Percentiles rank a stretch among this genome's conserved stretches.
Conservation (phyloP, 257 asterid genomes). For the Jaltomata sinuosa region DNA sequence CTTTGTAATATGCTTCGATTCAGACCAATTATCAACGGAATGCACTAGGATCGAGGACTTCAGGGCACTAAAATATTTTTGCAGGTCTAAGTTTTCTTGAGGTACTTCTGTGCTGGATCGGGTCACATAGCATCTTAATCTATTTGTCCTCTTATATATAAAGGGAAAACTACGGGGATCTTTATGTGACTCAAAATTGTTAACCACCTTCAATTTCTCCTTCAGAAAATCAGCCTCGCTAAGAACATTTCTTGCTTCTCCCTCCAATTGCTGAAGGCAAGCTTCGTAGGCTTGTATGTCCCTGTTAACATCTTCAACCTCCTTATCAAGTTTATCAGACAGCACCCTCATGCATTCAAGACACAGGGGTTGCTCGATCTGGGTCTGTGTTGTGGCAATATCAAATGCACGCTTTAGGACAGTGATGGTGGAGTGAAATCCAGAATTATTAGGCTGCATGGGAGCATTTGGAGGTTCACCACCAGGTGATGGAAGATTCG, state of each 20-base stretch:
- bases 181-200: background rate
- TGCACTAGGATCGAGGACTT: background rate
- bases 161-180: background rate
- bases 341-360: conserved; percentile 93
- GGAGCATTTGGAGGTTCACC: conserved; percentile 39
- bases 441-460: conserved; percentile 60
- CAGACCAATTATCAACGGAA: background rate
- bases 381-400: conserved; percentile 74
- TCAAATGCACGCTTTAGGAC: conserved; percentile 88
- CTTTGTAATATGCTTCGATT: background rate
- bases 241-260: conserved; percentile 76
- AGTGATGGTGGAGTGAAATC: conserved; percentile 83
- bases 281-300: conserved; percentile 85
- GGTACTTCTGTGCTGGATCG: background rate
- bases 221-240: conserved; percentile 83
- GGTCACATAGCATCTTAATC: background rate
- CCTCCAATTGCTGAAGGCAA: conserved; percentile 87
- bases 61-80: background rate
- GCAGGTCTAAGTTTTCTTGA: background rate
- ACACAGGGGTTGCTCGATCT: conserved; percentile 97
- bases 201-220: conserved; percentile 81
- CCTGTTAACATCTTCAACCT: conserved; percentile 83
- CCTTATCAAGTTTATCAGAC: conserved; percentile 95
- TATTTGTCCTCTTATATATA: background rate
- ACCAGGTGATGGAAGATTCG: conserved; percentile 49